phyloP scores from a whole-genome alignment of 2,329 filamentous ascomycete genomes.

The Claviceps sp. region DNA sequence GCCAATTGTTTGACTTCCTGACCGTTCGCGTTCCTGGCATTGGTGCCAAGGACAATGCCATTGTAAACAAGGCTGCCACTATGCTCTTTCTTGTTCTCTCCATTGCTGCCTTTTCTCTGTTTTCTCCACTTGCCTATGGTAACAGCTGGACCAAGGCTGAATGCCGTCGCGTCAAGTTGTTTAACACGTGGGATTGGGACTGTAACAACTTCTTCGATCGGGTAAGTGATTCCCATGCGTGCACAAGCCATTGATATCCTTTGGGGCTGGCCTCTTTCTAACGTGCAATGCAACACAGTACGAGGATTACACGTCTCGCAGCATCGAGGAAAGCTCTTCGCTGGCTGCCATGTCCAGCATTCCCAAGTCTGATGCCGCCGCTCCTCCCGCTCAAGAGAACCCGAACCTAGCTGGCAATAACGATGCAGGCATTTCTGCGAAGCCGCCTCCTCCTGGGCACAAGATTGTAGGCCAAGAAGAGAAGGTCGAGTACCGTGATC shows the following conservation, averaged over 20 bases:
- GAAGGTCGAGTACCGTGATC: constrained; percentile 68
- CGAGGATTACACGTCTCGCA: constrained; percentile 8
- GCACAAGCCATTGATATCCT: too few relatives aligned
- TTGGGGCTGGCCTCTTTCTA: constrained; percentile 4
- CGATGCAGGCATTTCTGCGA: constrained; percentile 29
- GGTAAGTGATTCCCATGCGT: constrained; percentile 41
- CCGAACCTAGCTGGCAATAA: background rate
- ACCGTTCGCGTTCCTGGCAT: constrained; percentile 59
- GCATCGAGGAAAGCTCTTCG: constrained; percentile 9
- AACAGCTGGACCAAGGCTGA: constrained; percentile 85
- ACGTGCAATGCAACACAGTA: constrained; percentile 8
- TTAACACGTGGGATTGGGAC: constrained; percentile 91
- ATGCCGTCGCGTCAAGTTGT: constrained; percentile 77
- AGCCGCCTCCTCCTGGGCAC: constrained; percentile 36
- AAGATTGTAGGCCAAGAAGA: constrained; percentile 52
- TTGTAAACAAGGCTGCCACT: constrained; percentile 62
- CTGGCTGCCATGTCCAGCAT: constrained; percentile 17
- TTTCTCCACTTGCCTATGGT: constrained; percentile 80
- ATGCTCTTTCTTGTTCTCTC: constrained; percentile 61
- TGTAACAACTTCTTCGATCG: constrained; percentile 84
- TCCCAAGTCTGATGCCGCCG: constrained; percentile 13
- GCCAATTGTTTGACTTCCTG: constrained; percentile 77
- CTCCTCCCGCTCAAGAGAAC: constrained; percentile 1
- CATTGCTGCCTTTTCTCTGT: constrained; percentile 68
- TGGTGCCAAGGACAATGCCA: constrained; percentile 50